Evolutionary conservation across 1,139 yeast species (phyloP).

Genomic region (Eremothecium gossypii): DNA sequence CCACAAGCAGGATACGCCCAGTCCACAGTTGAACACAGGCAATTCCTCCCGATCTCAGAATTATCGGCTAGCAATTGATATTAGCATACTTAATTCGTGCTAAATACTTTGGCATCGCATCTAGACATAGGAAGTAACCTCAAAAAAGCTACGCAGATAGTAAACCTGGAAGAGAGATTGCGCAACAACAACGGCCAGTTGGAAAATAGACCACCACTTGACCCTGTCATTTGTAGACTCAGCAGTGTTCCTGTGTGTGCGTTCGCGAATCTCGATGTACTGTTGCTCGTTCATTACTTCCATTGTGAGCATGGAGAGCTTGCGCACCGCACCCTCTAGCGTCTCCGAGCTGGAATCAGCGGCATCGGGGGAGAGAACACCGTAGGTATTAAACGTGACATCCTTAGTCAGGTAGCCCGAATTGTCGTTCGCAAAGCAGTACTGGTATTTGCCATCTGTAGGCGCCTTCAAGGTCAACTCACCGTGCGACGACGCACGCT

Average conservation of each 20-base stretch:
- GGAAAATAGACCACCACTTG: conserved; percentile 96
- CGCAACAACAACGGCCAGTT: conserved; percentile 71
- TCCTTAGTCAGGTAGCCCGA: conserved; percentile 69
- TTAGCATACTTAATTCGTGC: no score
- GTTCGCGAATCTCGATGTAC: conserved; percentile 89
- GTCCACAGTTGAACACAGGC: no score
- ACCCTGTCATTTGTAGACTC: conserved; percentile 95
- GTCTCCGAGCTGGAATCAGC: conserved; percentile 76
- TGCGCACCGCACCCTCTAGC: conserved; percentile 75
- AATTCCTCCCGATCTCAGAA: no score
- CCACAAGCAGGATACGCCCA: no score
- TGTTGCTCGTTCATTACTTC: conserved; percentile 90
- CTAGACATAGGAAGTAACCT: conserved; percentile 80
- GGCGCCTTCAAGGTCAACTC: conserved; percentile 62
- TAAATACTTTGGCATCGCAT: neutral
- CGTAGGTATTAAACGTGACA: conserved; percentile 92
- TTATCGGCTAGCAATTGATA: no score
- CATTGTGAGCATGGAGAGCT: conserved; percentile 64
- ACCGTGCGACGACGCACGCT: conserved; percentile 65
- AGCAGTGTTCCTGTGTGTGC: conserved; percentile 97
- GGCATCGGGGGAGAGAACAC: conserved; percentile 79
- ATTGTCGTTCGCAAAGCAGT: conserved; percentile 87
- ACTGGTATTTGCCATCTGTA: conserved; percentile 64
- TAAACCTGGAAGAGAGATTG: conserved; percentile 90
- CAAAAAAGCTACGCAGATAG: conserved; percentile 90